phyloP scores from a whole-genome alignment of 2,329 filamentous ascomycete genomes.

The Paecilomyces dactylethromorphus region DNA sequence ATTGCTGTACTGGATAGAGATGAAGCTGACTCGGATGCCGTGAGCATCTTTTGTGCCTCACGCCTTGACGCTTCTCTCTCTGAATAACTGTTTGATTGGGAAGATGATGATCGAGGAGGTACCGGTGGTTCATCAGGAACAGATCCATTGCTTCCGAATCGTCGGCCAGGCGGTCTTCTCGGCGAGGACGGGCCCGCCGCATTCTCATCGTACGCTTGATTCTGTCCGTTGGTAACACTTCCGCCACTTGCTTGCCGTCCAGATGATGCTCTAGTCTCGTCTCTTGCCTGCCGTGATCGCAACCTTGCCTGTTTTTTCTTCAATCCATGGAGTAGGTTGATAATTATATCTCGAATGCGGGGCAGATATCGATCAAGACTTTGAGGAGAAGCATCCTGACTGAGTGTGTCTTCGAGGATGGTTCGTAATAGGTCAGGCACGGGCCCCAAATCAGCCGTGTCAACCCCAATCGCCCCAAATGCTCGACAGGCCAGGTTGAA shows the following conservation, averaged over 20 bases:
- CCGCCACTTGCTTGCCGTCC: conserved; percentile 41
- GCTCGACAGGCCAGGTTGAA: conserved; percentile 98
- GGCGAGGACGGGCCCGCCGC: conserved; percentile 24
- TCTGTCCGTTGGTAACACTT: conserved; percentile 38
- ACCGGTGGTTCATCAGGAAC: conserved; percentile 24
- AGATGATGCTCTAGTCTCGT: conserved; percentile 36
- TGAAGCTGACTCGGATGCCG: conserved; percentile 12
- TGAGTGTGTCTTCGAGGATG: conserved; percentile 91
- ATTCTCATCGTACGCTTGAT: conserved; percentile 37
- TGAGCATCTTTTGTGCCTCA: conserved; percentile 30
- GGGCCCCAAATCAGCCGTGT: conserved; percentile 87
- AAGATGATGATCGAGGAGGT: conserved; percentile 16
- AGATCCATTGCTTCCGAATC: conserved; percentile 33
- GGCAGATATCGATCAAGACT: conserved; percentile 92
- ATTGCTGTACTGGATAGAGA: conserved; percentile 60
- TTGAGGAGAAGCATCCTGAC: conserved; percentile 89
- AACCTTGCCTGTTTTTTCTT: conserved; percentile 96
- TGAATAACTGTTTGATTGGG: conserved; percentile 22
- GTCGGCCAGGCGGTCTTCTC: conserved; percentile 24
- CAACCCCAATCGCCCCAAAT: conserved; percentile 94
- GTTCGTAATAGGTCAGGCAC: conserved; percentile 84
- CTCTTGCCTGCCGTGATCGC: conserved; percentile 49
- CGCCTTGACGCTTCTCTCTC: conserved; percentile 34
- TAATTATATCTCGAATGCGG: conserved; percentile 95
- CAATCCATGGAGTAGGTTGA: conserved; percentile 88